Evolutionary conservation across 2,329 filamentous ascomycete species (phyloP), one percentile per base, ranked within the genome.

Genomic region (Stromatinia cepivora): DNA sequence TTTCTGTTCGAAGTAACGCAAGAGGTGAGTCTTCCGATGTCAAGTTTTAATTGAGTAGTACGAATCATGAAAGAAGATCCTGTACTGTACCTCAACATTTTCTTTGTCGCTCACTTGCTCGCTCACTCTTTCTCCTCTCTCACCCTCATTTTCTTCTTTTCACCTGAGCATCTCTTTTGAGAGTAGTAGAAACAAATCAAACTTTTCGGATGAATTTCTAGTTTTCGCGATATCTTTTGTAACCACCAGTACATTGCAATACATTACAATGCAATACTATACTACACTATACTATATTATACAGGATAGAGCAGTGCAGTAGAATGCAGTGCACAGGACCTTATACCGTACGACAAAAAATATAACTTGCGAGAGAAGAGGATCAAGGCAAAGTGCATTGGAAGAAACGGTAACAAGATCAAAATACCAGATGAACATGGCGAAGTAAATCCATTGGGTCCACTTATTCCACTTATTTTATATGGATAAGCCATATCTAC

Each of bases 1-100:
- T 57, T n/a, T 66, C 53, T 69, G 36, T 42, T 70, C 28, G 25
- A 28, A 57, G 48, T 68, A 46, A 52, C 31, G 58, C 71, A 68
- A 70, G 17, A 48, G 63, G 28, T 46, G 48, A 48, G 46, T 36
- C 22, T 69, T 63, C 39, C 67, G 67, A 64, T 56, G 34, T 68
- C 57, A 68, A 68, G 57, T 64, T 64, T 68, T 50, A 54, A 52
- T 52, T 50, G 45, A 42, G 61, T 52, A 28, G 34, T 20, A 64
- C 61, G 9, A 39, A 52, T 39, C 61, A 63, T 63, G 59, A 63
- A 50, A 50, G 45, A 25, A 52, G 59, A 63, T 52, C 13, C 31
- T 63, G 45, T 63, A 52, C 13, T 25, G 53, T 25, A 66, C 28
- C 28, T 39, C 62, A 42, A 39, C 64, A 48, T n/a, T 66, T 66